Evolutionary conservation across 495 filamentous ascomycete species (phyloP), one percentile per base, ranked within the genome.

Genomic region (Amphirosellinia nigrospora): DNA sequence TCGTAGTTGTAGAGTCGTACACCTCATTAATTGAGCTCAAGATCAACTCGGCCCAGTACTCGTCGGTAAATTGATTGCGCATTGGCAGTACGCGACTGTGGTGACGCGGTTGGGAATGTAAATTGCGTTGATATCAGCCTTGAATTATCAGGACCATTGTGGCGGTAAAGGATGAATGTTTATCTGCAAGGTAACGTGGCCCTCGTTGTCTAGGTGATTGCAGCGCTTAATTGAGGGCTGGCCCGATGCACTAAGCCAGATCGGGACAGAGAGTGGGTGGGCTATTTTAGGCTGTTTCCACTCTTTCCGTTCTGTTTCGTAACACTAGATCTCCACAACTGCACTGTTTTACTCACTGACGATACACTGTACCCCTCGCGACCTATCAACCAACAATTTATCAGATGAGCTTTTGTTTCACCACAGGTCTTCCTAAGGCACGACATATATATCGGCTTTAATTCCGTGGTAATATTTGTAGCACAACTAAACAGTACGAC

Each of bases 171-270:
- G 26, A 11, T 45, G 43, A 13, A 48, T 64, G 61, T 64, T 64
- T 64, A 48, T 28, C 43, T 48, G 30, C 61, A 26, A 23, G 16
- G 26, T 11, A 48, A 46, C 28, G 39, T 64, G 26, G 43, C 41
- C 2, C 32, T 34, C 39, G 61, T 64, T 64, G 61, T 64, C 61
- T 16, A 8, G 61, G 61, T 34, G 28, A 64, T 36, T 13, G 5
- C 15, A 15, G 26, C 26, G 43, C 61, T 64, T 50, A 64, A 48
- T 48, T 61, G 58, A 36, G n/a, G 4, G 19, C 21, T 32, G 21
- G 50, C 8, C 8, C 26, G 7, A 16, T 0, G 30, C 9, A 1
- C 23, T 48, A 53, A 30, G 26, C 50, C 8, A 4, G 50, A 28
- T 26, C 13, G 10, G 21, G 50, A 53, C 15, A 30, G 16, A 16